Conservation (phyloP, 495 filamentous ascomycete genomes). For the Recurvomyces mirabilis region DNA sequence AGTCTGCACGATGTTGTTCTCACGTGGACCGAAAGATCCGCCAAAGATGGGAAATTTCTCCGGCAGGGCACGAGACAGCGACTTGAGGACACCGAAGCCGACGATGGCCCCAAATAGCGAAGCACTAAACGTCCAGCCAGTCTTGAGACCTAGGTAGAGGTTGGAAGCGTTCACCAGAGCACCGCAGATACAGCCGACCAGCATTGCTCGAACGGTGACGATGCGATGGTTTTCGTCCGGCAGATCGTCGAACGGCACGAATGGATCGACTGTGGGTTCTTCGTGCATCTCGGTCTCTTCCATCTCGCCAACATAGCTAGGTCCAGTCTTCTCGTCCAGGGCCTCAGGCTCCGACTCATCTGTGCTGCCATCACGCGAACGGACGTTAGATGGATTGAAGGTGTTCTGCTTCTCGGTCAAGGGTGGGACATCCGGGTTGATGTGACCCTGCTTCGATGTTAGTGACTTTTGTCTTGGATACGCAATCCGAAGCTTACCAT, state of each 20-base stretch:
- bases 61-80: slow-evolving; percentile 36
- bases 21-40: slow-evolving; percentile 50
- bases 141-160: slow-evolving; percentile 56
- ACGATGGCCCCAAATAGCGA: slow-evolving; percentile 44
- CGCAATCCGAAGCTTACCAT: no score
- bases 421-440: slow-evolving; percentile 8
- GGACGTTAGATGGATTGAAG: neutral
- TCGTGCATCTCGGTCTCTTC: slow-evolving; percentile 6
- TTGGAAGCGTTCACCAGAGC: slow-evolving; percentile 54
- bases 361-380: neutral
- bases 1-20: slow-evolving; percentile 57
- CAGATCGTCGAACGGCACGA: slow-evolving; percentile 28
- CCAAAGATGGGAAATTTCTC: slow-evolving; percentile 47
- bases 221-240: slow-evolving; percentile 33
- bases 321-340: slow-evolving; percentile 1
- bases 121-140: slow-evolving; percentile 53
- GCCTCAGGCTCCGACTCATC: neutral
- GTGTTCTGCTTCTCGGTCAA: slow-evolving; percentile 5
- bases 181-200: slow-evolving; percentile 47
- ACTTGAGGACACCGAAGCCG: slow-evolving; percentile 54
- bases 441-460: slow-evolving; percentile 5
- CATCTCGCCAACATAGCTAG: neutral
- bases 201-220: slow-evolving; percentile 46
- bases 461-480: no score
- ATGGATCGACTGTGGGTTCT: slow-evolving; percentile 1